Evolutionary conservation across 106 monocot species (phyloP).

Genomic region (Dendrobium chrysotoxum): DNA sequence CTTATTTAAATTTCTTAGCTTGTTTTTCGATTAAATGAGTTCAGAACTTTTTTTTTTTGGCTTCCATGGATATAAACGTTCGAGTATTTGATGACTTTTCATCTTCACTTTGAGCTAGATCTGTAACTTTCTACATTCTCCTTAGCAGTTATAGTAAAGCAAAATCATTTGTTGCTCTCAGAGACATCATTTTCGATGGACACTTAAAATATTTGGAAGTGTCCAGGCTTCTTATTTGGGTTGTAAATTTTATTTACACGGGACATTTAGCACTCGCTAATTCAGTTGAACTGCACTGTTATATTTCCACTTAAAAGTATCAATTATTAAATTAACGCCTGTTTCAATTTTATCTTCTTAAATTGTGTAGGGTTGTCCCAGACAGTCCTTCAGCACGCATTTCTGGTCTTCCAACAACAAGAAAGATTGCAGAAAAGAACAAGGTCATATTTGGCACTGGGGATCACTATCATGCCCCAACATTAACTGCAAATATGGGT

Average conservation of each 20-base stretch:
- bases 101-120: too few relatives aligned
- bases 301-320: neutral
- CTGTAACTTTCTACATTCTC: too few relatives aligned
- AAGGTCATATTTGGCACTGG: constrained; percentile 91
- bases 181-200: too few relatives aligned
- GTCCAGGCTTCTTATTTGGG: too few relatives aligned
- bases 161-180: too few relatives aligned
- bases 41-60: neutral
- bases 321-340: neutral
- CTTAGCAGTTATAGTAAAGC: too few relatives aligned
- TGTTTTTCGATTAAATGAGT: neutral
- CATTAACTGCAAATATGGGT: constrained; percentile 85
- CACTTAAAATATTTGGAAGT: too few relatives aligned
- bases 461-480: constrained; percentile 81
- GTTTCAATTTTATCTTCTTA: neutral
- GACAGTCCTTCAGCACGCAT: constrained; percentile 64
- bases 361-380: constrained; percentile 49
- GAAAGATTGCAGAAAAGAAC: constrained; percentile 78
- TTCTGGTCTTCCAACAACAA: constrained; percentile 66
- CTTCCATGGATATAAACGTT: neutral
- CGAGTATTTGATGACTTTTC: too few relatives aligned
- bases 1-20: neutral
- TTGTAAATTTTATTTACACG: too few relatives aligned
- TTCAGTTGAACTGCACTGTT: neutral
- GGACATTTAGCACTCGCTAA: too few relatives aligned